Percentiles rank a stretch among this genome's conserved stretches.
phyloP scores from a whole-genome alignment of 2,329 filamentous ascomycete species.

The Exutisphaerella laricina region DNA sequence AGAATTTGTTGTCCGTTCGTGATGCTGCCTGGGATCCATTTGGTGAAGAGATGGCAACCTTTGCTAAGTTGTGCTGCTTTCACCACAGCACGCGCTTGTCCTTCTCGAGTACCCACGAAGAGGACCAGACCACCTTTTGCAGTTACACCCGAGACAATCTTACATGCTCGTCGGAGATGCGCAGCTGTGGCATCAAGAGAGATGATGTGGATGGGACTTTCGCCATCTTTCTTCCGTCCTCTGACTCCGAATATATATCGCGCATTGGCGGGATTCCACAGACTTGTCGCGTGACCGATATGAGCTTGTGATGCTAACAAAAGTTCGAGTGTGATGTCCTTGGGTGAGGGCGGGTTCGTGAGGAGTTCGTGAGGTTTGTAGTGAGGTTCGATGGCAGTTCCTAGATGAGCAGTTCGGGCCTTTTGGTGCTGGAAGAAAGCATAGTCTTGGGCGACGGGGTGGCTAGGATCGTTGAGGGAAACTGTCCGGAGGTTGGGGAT shows the following conservation, averaged over 20 bases:
- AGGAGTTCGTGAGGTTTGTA: constrained; percentile 65
- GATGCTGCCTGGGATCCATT: constrained; percentile 86
- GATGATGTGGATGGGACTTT: constrained; percentile 57
- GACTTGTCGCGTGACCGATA: constrained; percentile 81
- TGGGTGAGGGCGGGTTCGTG: constrained; percentile 65
- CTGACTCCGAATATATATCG: constrained; percentile 90
- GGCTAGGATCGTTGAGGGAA: constrained; percentile 31
- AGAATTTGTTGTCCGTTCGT: constrained; percentile 91
- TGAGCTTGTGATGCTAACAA: constrained; percentile 77
- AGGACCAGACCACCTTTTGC: constrained; percentile 78
- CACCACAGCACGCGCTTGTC: constrained; percentile 75
- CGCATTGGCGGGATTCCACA: constrained; percentile 93
- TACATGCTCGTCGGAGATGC: constrained; percentile 86
- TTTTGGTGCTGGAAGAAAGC: constrained; percentile 40
- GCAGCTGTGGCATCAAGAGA: constrained; percentile 82
- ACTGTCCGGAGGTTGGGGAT: constrained; percentile 28
- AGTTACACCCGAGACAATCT: constrained; percentile 81
- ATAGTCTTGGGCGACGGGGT: constrained; percentile 39
- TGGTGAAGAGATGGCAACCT: constrained; percentile 83
- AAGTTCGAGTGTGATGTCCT: constrained; percentile 83
- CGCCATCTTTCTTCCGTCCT: constrained; percentile 63
- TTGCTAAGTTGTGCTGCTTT: constrained; percentile 70
- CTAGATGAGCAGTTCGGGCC: constrained; percentile 34
- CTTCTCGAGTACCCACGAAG: constrained; percentile 80
- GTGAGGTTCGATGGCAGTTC: constrained; percentile 40